phyloP scores from a whole-genome alignment of 1,139 yeast species.

The Yueomyces sp. region DNA sequence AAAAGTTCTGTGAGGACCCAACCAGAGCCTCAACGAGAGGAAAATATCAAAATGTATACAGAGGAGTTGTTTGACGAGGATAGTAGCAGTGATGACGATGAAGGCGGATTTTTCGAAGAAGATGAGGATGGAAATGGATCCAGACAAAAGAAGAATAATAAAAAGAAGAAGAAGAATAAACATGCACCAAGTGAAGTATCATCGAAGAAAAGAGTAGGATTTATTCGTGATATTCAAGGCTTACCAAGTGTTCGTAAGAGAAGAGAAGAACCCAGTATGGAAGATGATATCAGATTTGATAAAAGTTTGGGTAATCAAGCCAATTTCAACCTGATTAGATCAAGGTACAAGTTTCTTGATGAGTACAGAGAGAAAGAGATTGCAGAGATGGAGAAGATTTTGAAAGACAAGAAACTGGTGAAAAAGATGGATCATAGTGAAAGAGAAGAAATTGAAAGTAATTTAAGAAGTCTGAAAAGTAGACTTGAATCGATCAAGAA shows the following conservation, averaged over 20 bases:
- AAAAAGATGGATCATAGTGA: constrained; percentile 36
- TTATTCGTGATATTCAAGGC: constrained; percentile 67
- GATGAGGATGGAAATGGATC: constrained; percentile 10
- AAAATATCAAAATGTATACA: constrained; percentile 6
- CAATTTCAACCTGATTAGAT: constrained; percentile 50
- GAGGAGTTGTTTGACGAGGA: constrained; percentile 18
- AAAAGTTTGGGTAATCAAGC: constrained; percentile 80
- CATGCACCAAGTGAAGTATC: constrained; percentile 77
- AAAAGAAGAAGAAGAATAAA: constrained; percentile 34
- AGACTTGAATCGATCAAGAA: constrained; percentile 66
- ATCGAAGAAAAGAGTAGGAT: constrained; percentile 57
- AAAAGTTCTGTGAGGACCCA: constrained; percentile 7
- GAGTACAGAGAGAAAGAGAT: constrained; percentile 72
- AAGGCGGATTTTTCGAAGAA: constrained; percentile 14
- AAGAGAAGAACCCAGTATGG: constrained; percentile 10
- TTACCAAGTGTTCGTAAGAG: constrained; percentile 28
- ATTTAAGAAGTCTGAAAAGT: constrained; percentile 53
- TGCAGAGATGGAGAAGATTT: constrained; percentile 40
- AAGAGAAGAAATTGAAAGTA: constrained; percentile 38
- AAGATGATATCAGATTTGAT: constrained; percentile 70
- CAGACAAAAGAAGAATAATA: constrained; percentile 8
- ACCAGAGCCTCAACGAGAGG: constrained; percentile 4
- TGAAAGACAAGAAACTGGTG: constrained; percentile 43
- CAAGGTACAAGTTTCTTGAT: constrained; percentile 74
- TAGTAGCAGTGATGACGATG: constrained; percentile 10